Base-by-base conservation (phyloP, 2,329 filamentous ascomycete genomes). In the Tympanopsis confertula region DNA sequence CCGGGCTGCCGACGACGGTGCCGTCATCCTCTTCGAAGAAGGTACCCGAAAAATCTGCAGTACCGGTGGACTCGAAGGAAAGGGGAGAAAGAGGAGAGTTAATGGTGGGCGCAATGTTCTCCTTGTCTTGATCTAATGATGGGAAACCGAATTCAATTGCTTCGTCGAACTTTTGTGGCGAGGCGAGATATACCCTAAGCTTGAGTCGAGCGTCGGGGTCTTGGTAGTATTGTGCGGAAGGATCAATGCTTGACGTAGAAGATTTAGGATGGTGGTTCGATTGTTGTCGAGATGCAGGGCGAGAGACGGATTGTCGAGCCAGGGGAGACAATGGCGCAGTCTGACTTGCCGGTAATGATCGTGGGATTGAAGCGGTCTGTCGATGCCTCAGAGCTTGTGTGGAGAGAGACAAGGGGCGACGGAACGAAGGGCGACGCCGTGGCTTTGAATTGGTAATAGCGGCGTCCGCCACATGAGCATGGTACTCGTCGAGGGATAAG, bases 81-180 rank as follows among this genome's bases (percentile, higher is more conserved):
- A n/a, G n/a, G n/a, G n/a, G n/a, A n/a, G n/a, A n/a, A n/a, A n/a
- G n/a, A 10, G 22, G 22, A 7, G 22, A 26, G n/a, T 7, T n/a
- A 26, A 26, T 7, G n/a, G 7, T n/a, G 7, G 7, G 7, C 22
- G 22, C 7, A 26, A 26, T n/a, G 7, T n/a, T 26, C n/a, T 26
- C 22, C n/a, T 56, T 50, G 24, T 55, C 52, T 28, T 53, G 44
- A 30, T 61, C 52, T 35, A 63, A 42, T 2, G 62, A 54, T 0
- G 73, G 72, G 44, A 78, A 79, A 7, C 75, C 75, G 50, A 76
- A 79, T 49, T 77, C 73, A 36, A 80, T 61, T 2, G 71, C 71
- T 52, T 79, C 74, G 46, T 79, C 74, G 42, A 79, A 79, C 41
- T 75, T 76, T 40, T 77, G 70, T 2, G 73, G 70, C 3, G 72